phyloP scores from a whole-genome alignment of 2,329 filamentous ascomycete genomes.

The Stemphylium lycopersici region DNA sequence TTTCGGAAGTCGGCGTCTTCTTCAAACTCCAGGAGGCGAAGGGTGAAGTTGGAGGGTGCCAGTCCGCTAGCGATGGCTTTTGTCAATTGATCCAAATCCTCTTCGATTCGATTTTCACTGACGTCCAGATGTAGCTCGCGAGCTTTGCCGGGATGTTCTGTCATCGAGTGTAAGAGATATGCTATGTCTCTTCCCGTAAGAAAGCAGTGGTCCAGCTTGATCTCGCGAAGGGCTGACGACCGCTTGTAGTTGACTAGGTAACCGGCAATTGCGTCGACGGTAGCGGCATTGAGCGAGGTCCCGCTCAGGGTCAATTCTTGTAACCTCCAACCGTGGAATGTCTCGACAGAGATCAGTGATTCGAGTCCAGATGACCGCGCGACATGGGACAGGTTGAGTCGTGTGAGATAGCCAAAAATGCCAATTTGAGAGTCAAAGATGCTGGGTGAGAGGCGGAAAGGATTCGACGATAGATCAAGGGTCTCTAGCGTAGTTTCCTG shows the following conservation, averaged over 20 bases:
- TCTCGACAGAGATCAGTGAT: slow-evolving; percentile 69
- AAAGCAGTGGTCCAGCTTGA: slow-evolving; percentile 71
- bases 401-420: slow-evolving; percentile 69
- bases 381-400: slow-evolving; percentile 69
- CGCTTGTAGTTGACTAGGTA: slow-evolving; percentile 66
- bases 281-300: slow-evolving; percentile 66
- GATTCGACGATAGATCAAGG: slow-evolving; percentile 70
- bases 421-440: slow-evolving; percentile 71
- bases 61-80: slow-evolving; percentile 59
- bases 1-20: slow-evolving; percentile 68
- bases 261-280: slow-evolving; percentile 67
- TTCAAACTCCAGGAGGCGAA: slow-evolving; percentile 72
- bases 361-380: slow-evolving; percentile 67
- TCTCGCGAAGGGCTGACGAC: slow-evolving; percentile 64
- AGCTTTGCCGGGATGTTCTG: slow-evolving; percentile 54
- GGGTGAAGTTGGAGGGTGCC: slow-evolving; percentile 68
- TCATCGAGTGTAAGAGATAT: slow-evolving; percentile 68
- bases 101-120: slow-evolving; percentile 66
- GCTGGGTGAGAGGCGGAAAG: slow-evolving; percentile 67
- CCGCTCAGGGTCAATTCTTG: slow-evolving; percentile 70
- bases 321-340: slow-evolving; percentile 69
- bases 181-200: slow-evolving; percentile 70
- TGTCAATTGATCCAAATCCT: slow-evolving; percentile 59
- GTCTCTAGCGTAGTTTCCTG: slow-evolving; percentile 72
- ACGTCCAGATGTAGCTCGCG: slow-evolving; percentile 70